Conservation (phyloP, 1,139 yeast genomes). For the Groenewaldozyma sp. region DNA sequence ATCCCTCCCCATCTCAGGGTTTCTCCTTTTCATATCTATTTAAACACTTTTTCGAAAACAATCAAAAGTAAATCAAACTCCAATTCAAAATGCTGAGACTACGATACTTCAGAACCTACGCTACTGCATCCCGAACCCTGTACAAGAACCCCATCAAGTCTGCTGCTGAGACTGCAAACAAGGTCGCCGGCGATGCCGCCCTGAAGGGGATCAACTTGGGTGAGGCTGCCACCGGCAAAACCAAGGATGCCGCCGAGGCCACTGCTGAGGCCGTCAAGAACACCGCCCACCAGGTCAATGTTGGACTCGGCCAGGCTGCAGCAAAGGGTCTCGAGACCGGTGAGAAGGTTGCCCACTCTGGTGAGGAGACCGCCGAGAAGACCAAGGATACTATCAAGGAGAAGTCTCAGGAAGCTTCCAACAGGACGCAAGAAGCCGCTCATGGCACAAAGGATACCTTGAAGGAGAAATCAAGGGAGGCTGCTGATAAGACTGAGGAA, state of each 20-base stretch:
- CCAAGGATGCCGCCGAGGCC: constrained; percentile 8
- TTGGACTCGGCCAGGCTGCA: not conserved
- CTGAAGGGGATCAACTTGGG: constrained; percentile 14
- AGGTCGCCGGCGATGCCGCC: constrained; percentile 14
- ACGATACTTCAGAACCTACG: not conserved
- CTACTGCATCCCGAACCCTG: not conserved
- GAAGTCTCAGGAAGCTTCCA: not conserved
- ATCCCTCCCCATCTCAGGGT: too few relatives aligned
- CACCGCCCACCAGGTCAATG: not conserved
- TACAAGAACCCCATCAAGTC: constrained; percentile 8
- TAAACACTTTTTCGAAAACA: not conserved
- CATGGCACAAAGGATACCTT: not conserved
- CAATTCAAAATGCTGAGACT: not conserved
- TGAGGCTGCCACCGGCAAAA: constrained; percentile 12
- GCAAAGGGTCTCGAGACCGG: not conserved
- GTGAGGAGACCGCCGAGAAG: not conserved
- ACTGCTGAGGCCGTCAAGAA: not conserved
- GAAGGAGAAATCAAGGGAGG: constrained; percentile 3
- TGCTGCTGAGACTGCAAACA: constrained; percentile 13
- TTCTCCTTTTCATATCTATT: too few relatives aligned
- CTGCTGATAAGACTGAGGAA: constrained; percentile 1
- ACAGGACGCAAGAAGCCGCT: constrained; percentile 1
- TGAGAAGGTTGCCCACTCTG: constrained; percentile 1
- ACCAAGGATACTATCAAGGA: constrained; percentile 1
- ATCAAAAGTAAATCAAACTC: not conserved